Evolutionary conservation across 257 asterid species (phyloP).

Genomic region (Gynochthodes officinalis): DNA sequence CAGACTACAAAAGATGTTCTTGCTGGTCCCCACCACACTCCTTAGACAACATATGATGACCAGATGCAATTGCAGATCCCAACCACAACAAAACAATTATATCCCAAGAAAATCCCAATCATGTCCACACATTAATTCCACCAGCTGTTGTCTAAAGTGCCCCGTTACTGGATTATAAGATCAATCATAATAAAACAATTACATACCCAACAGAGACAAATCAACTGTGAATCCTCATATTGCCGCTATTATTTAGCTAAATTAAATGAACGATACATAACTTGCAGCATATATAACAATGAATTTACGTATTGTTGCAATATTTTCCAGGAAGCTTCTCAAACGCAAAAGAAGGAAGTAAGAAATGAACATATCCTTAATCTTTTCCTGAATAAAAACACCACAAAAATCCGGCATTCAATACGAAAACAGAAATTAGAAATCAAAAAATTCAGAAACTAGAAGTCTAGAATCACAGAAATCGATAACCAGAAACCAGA

Average conservation of each 20-base stretch:
- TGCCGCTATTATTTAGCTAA: background rate
- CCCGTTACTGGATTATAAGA: background rate
- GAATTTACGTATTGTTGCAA: no score
- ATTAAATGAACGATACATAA: no score
- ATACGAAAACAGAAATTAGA: no score
- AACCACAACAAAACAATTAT: background rate
- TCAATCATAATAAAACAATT: background rate
- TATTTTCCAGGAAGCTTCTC: no score
- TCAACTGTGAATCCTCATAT: background rate
- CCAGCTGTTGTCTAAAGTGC: background rate
- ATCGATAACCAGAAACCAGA: no score
- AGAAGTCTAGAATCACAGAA: no score
- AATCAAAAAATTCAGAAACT: no score
- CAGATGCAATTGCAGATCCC: no score
- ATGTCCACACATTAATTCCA: no score
- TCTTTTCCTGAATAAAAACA: background rate
- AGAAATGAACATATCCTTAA: background rate
- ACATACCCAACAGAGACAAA: background rate
- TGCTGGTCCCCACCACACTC: no score
- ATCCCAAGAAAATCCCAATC: background rate
- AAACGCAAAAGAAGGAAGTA: background rate
- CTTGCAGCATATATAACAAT: no score
- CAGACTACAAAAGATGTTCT: conserved; percentile 65
- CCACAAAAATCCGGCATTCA: background rate
- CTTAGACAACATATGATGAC: no score